phyloP scores from a whole-genome alignment of 148 eudicot genomes.

The Cornus controversa region DNA sequence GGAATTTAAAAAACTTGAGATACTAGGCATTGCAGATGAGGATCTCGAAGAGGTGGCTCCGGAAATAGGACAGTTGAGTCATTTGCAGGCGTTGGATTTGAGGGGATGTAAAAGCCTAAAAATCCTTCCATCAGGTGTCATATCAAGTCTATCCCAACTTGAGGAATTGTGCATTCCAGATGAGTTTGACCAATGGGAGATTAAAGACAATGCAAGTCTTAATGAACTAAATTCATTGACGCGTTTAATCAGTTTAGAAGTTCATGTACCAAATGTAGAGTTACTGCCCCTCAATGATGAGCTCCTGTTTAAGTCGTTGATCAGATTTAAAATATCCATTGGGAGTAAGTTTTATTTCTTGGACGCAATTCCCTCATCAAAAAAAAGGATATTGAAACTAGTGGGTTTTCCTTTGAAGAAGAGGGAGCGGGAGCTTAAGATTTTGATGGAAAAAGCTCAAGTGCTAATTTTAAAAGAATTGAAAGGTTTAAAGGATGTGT shows the following conservation, averaged over 20 bases:
- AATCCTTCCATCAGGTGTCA: slow-evolving; percentile 7
- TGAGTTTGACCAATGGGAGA: not conserved
- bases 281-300: not conserved
- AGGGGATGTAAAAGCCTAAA: not conserved
- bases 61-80: not conserved
- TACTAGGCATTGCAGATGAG: not conserved
- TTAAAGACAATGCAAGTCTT: not conserved
- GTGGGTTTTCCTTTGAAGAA: not conserved
- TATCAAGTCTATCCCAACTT: not conserved
- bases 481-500: too few relatives aligned
- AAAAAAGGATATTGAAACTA: not conserved
- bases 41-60: not conserved
- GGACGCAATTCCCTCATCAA: not conserved
- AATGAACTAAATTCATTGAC: not conserved
- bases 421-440: not conserved
- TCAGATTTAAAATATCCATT: not conserved
- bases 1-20: slow-evolving; percentile 1
- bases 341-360: not conserved
- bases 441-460: not conserved
- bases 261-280: not conserved
- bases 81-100: slow-evolving; percentile 8
- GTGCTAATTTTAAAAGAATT: not conserved
- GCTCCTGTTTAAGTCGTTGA: not conserved
- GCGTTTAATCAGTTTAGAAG: not conserved
- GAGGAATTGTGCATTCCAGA: slow-evolving; percentile 3